phyloP scores from a whole-genome alignment of 73 alveolate species.

The Paramecium tetraurelia region DNA sequence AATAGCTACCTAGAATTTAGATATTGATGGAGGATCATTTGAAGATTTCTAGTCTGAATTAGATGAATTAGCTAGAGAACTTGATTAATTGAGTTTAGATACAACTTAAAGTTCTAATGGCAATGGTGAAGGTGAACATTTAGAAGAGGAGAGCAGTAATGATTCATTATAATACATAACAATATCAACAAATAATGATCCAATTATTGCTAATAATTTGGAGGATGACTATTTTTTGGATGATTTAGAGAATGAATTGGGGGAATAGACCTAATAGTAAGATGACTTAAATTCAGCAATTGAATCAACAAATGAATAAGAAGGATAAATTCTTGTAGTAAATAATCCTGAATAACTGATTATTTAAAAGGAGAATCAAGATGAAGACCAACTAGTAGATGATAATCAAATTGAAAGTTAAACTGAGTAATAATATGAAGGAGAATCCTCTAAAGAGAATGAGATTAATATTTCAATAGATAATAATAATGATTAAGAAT shows the following conservation, averaged over 20 bases:
- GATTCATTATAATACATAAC: not conserved
- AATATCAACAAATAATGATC: not conserved
- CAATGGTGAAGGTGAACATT: not conserved
- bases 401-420: not conserved
- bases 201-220: not conserved
- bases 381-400: not conserved
- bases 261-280: not conserved
- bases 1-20: not conserved
- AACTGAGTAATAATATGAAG: not conserved
- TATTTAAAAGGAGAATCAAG: not conserved
- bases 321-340: not conserved
- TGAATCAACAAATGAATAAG: not conserved
- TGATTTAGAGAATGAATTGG: not conserved
- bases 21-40: not conserved
- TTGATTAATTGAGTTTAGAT: not conserved
- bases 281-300: not conserved
- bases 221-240: not conserved
- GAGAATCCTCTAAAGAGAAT: not conserved
- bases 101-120: not conserved
- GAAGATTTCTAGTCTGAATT: not conserved
- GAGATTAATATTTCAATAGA: not conserved
- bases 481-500: not conserved
- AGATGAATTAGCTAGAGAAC: not conserved
- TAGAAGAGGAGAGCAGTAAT: not conserved
- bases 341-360: not conserved